Conservation (phyloP, 768 basidiomycete species). For the Hypholoma fasciculare region DNA sequence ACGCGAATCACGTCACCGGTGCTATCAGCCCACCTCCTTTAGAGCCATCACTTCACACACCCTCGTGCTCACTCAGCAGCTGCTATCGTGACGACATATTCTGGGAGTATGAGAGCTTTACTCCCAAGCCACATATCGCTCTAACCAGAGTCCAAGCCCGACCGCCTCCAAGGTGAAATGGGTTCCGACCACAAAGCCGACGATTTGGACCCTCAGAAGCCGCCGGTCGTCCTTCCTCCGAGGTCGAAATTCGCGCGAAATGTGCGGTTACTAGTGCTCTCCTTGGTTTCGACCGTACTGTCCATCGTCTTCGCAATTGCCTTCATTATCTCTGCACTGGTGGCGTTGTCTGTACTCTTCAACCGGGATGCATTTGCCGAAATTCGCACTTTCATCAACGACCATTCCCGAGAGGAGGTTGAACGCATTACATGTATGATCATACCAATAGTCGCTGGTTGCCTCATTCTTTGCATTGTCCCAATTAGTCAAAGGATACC, state of each 20-base stretch:
- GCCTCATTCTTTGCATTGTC: background rate
- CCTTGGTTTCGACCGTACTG: background rate
- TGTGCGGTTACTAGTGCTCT: background rate
- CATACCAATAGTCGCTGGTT: background rate
- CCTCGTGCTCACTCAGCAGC: too few species aligned
- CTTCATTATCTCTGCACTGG: background rate
- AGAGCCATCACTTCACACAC: too few species aligned
- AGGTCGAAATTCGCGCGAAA: background rate
- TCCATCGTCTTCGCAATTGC: background rate
- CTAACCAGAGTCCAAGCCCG: too few species aligned
- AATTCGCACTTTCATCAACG: background rate
- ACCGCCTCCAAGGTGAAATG: too few species aligned
- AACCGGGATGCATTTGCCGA: background rate
- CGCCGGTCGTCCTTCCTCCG: background rate
- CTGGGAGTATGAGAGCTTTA: too few species aligned
- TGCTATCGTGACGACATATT: too few species aligned
- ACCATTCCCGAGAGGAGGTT: background rate
- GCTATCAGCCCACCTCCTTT: background rate
- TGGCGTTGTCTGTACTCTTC: background rate
- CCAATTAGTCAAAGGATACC: background rate
- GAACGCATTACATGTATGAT: background rate
- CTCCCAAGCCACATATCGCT: too few species aligned
- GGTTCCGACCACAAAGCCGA: background rate
- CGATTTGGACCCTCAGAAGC: background rate
- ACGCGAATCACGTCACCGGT: constrained; percentile 5